Conservation (phyloP, 1,139 yeast genomes). For the Candida albicans region DNA sequence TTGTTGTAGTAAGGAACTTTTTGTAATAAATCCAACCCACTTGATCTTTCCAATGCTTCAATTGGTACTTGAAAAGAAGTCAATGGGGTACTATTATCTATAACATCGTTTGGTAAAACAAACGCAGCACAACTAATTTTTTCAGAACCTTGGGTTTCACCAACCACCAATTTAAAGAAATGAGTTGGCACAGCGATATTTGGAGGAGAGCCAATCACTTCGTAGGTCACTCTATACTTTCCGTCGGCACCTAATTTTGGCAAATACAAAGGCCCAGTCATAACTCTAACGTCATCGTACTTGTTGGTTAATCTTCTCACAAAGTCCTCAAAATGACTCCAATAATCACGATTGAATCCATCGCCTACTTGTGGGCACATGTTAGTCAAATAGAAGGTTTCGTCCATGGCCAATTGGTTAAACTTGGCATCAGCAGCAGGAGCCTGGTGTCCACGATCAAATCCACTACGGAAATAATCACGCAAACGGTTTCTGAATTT, state of each 20-base stretch:
- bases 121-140: conserved; percentile 83
- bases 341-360: conserved; percentile 92
- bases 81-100: conserved; percentile 69
- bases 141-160: conserved; percentile 57
- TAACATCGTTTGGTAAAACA: conserved; percentile 82
- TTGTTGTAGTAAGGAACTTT: conserved; percentile 61
- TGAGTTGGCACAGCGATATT: conserved; percentile 97
- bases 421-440: conserved; percentile 98
- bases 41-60: conserved; percentile 81
- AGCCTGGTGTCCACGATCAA: conserved; percentile 96
- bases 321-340: conserved; percentile 97
- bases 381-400: conserved; percentile 84
- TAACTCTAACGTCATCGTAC: conserved; percentile 74
- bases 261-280: conserved; percentile 91
- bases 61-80: conserved; percentile 82
- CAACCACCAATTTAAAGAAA: conserved; percentile 86
- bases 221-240: conserved; percentile 80
- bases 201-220: conserved; percentile 96
- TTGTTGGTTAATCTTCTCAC: conserved; percentile 68
- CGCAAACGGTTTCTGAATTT: conserved; percentile 71
- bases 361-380: conserved; percentile 98
- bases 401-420: conserved; percentile 89
- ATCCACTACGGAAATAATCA: conserved; percentile 93
- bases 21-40: conserved; percentile 80
- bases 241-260: conserved; percentile 68